A percentile compares a stretch with the other conserved stretches of the same genome.
phyloP scores from a whole-genome alignment of 169 alveolate genomes.

The Cryptosporidium viatorum region DNA sequence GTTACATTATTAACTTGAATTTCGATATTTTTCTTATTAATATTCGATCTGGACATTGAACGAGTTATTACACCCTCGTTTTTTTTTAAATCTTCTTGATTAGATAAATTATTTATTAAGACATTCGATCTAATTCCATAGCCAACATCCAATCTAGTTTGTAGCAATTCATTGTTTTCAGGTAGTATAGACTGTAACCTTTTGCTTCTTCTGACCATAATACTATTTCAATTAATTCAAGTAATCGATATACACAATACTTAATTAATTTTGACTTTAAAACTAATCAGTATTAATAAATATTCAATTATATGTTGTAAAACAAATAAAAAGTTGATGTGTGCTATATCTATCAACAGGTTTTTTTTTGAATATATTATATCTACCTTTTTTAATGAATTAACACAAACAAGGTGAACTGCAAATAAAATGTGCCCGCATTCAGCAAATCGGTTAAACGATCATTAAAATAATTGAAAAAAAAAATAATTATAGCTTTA shows the following conservation, averaged over 20 bases:
- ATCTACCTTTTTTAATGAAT: background rate
- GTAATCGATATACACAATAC: background rate
- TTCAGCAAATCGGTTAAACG: conserved; percentile 9
- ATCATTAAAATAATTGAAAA: background rate
- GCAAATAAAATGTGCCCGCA: conserved; percentile 18
- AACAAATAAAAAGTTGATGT: background rate
- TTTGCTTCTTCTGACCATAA: conserved; percentile 37
- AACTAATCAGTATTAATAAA: background rate
- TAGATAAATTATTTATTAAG: background rate
- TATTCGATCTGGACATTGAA: conserved; percentile 15
- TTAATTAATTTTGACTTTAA: background rate
- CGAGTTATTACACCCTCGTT: conserved; percentile 28
- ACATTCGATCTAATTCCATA: conserved; percentile 44
- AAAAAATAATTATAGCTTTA: background rate
- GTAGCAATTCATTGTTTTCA: background rate
- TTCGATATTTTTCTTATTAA: background rate
- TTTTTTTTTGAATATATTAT: conserved; percentile 1
- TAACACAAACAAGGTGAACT: background rate
- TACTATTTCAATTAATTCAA: background rate
- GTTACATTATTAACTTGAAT: background rate
- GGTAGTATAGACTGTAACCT: background rate
- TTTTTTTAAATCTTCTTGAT: background rate
- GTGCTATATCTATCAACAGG: background rate
- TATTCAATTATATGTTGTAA: background rate
- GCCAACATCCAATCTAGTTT: conserved; percentile 20